Percentiles rank a stretch among this genome's conserved stretches.
Evolutionary conservation across 768 basidiomycete species (phyloP).

Genomic region (Chalciporus piperatus): DNA sequence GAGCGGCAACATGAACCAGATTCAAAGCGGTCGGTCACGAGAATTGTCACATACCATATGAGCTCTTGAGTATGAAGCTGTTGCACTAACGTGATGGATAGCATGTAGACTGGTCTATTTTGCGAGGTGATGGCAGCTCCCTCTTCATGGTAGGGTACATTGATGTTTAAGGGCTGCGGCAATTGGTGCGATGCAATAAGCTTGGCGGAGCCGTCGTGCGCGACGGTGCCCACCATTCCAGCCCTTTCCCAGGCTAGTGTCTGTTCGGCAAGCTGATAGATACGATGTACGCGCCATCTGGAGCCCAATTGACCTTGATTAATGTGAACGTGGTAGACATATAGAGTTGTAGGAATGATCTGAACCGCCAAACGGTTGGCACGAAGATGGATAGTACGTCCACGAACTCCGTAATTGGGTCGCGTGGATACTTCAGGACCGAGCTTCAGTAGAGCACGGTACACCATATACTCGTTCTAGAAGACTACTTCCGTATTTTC

Average conservation of each 20-base stretch:
- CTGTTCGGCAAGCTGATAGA: conserved; percentile 45
- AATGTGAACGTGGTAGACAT: too few relatives aligned
- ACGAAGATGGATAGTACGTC: too few relatives aligned
- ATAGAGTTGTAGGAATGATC: too few relatives aligned
- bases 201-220: conserved; percentile 45
- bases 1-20: not conserved
- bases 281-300: conserved; percentile 20
- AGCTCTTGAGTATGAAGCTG: not conserved
- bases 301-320: too few relatives aligned
- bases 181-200: conserved; percentile 37
- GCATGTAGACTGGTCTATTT: not conserved
- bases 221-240: conserved; percentile 36
- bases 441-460: too few relatives aligned
- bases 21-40: not conserved
- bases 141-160: not conserved
- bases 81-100: not conserved
- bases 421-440: too few relatives aligned
- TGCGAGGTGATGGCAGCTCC: not conserved
- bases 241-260: conserved; percentile 37
- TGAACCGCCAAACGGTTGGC: too few relatives aligned
- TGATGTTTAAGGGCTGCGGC: not conserved
- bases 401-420: too few relatives aligned
- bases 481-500: too few relatives aligned
- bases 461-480: too few relatives aligned
- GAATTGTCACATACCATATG: too few relatives aligned